A percentile compares a stretch with the other conserved stretches of the same genome.
Evolutionary conservation across 305 asterid genomes (phyloP).

Genomic region (Solanum hybrid): DNA sequence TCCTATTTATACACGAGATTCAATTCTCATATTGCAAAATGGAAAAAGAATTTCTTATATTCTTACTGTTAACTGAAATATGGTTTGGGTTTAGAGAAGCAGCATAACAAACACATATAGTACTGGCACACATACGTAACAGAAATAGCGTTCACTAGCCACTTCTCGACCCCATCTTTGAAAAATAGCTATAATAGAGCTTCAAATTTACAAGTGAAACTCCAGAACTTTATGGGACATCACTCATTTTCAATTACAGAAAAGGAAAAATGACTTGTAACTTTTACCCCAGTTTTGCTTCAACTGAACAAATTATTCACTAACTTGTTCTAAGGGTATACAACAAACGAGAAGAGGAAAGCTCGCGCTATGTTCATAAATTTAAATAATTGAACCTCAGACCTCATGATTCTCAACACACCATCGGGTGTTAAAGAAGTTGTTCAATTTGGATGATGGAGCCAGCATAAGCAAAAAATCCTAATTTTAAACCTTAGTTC

Average conservation of each 20-base stretch:
- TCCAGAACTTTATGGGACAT: background rate
- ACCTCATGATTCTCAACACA: background rate
- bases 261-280: background rate
- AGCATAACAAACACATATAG: background rate
- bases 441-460: background rate
- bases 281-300: background rate
- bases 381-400: background rate
- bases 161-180: background rate
- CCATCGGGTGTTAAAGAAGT: background rate
- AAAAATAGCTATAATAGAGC: background rate
- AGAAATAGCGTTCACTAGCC: background rate
- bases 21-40: background rate
- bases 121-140: background rate
- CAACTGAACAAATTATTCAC: background rate
- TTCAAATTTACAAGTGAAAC: background rate
- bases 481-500: background rate
- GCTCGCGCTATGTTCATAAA: background rate
- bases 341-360: background rate
- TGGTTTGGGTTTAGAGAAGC: background rate
- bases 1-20: background rate
- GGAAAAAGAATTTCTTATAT: background rate
- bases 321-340: background rate
- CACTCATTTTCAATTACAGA: background rate
- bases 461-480: background rate
- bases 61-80: background rate